These are phyloP conservation scores for Sporothrix phasma DNA, from an alignment of 2,329 filamentous ascomycete genomes.

Conservation along the genomic window DNA sequence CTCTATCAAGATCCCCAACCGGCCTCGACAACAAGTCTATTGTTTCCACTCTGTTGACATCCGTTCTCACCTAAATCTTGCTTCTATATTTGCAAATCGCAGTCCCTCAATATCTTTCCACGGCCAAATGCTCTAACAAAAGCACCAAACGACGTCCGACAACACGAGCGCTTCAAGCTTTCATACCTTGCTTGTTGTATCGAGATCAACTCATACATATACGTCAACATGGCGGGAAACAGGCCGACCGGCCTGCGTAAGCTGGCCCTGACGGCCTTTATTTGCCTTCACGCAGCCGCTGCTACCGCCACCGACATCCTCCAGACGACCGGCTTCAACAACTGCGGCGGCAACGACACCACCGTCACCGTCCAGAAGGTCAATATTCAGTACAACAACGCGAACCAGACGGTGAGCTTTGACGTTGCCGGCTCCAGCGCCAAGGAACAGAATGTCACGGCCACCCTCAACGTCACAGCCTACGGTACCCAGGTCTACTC, in stretches of 20 bases:
- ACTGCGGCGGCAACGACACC: conserved; percentile 47
- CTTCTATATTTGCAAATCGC: not conserved
- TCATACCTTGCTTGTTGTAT: not conserved
- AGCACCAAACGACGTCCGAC: not conserved
- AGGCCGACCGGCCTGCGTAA: conserved; percentile 14
- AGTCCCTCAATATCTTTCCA: not conserved
- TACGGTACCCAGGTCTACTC: conserved; percentile 76
- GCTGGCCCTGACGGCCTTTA: conserved; percentile 17
- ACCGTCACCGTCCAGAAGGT: conserved; percentile 62
- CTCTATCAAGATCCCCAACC: not conserved
- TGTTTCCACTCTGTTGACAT: not conserved
- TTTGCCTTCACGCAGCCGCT: conserved; percentile 22
- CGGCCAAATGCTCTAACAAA: not conserved
- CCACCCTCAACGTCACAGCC: conserved; percentile 63
- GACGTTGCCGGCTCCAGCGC: conserved; percentile 70
- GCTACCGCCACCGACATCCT: conserved; percentile 62
- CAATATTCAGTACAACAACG: conserved; percentile 69
- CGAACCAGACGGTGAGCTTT: conserved; percentile 63
- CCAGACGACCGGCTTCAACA: conserved; percentile 68
- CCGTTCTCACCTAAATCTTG: not conserved
- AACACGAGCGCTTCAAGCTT: not conserved
- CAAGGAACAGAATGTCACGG: conserved; percentile 69
- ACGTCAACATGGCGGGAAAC: not conserved
- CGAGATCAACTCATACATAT: not conserved
- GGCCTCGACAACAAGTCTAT: not conserved